Evolutionary conservation across 306 rosid genomes (phyloP), one percentile per base, ranked within the genome.

Genomic region (Macrotyloma uniflorum): DNA sequence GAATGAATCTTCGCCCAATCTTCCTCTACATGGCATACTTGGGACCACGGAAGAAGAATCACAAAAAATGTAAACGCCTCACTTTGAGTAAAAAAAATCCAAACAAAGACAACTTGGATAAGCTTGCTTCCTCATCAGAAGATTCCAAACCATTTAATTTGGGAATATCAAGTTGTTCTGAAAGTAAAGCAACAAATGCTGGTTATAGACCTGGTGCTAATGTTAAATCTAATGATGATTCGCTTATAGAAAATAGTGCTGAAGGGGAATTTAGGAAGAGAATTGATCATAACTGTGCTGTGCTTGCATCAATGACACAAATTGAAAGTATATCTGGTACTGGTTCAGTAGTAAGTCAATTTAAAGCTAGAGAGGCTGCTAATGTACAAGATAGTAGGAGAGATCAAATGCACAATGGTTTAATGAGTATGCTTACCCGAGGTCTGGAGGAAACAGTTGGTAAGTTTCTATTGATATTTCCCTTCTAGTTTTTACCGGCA

Each of bases 381-480:
- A 65, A 63, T 72, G 70, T 64, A 43, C 81, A 64, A 8, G 85
- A 77, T 75, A 45, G 76, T 59, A 86, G 75, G 46, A 83, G 77
- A 61, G 84, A 73, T 19, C 66, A 57, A 73, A 43, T 78, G 78
- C 85, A 80, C 77, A 72, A 77, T 81, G 85, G 82, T 72, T 83
- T 75, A 53, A 78, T 71, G 79, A 76, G 68, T 55, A 83, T 78
- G 79, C 93, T 74, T 23, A 80, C 83, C 40, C 86, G 33, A 53
- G 89, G 89, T 42, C 76, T 84, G 30, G 87, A 71, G 71, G 91
- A 89, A 83, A 83, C 97, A 68, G 87, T 86, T 32, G 97, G 98
- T 94, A 80, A 86, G 97, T 81, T 71, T 85, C 23, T 24, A 11
- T 16, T 64, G 4, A 26, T 79, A 20, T 64, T 77, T 43, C 38